Conservation (phyloP, 176 grass and related monocot species). For the Zea mays region Zm-B73-REFERENCE-NAM-5.0 NC_050104.1:99579501-99580000, state of each 20-base stretch:
- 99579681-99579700: neutral
- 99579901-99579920: slow-evolving; percentile 16
- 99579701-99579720: neutral
- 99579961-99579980: slow-evolving; percentile 29
- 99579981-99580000: slow-evolving; percentile 22
- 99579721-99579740: neutral
- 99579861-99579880: slow-evolving; percentile 69
- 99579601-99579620: neutral
- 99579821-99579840: slow-evolving; percentile 63
- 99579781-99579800: slow-evolving; percentile 8
- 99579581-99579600: neutral
- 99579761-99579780: neutral
- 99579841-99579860: slow-evolving; percentile 75
- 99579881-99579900: neutral
- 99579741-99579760: neutral
- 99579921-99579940: slow-evolving; percentile 29
- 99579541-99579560: neutral
- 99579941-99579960: neutral
- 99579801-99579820: neutral
- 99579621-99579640: neutral
- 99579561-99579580: neutral
- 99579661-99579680: neutral
- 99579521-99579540: neutral
- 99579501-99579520: neutral
- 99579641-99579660: neutral